phyloP scores from a whole-genome alignment of 2,329 filamentous ascomycete genomes.

The Exophiala alcalophila region DNA sequence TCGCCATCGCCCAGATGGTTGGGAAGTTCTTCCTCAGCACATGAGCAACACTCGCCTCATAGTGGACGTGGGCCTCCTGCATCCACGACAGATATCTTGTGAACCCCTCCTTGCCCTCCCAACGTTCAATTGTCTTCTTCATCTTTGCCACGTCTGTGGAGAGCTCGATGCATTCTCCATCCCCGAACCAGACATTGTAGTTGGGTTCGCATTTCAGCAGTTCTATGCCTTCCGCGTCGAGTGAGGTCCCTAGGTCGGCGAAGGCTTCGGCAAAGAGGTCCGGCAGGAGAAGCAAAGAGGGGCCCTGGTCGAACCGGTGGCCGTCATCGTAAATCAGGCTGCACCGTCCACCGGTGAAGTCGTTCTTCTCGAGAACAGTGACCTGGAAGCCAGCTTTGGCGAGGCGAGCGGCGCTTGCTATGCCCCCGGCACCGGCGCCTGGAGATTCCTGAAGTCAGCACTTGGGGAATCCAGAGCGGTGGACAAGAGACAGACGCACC shows the following conservation, averaged over 20 bases:
- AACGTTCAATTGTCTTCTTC: constrained; percentile 69
- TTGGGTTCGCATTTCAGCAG: constrained; percentile 72
- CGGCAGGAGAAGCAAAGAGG: constrained; percentile 69
- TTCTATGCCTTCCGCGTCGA: constrained; percentile 64
- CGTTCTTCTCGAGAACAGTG: constrained; percentile 76
- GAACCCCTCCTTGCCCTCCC: constrained; percentile 69
- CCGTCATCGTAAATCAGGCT: constrained; percentile 57
- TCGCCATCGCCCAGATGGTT: constrained; percentile 55
- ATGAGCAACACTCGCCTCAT: constrained; percentile 64
- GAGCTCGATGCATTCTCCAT: constrained; percentile 62
- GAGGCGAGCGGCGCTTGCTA: constrained; percentile 68
- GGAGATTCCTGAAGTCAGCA: constrained; percentile 15
- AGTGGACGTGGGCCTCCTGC: constrained; percentile 65
- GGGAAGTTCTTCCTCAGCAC: constrained; percentile 68
- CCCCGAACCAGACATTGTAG: constrained; percentile 71
- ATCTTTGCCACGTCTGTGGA: constrained; percentile 67
- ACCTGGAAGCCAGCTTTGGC: constrained; percentile 67
- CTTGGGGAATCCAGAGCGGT: background rate
- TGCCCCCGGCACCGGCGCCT: constrained; percentile 69
- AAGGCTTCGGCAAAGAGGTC: constrained; percentile 69
- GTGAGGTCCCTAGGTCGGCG: constrained; percentile 63
- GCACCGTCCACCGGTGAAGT: constrained; percentile 68
- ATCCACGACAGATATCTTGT: constrained; percentile 66
- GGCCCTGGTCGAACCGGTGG: constrained; percentile 69
- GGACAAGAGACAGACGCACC: constrained; percentile 39